Percentiles rank a stretch among this genome's conserved stretches.
Evolutionary conservation across 1,139 yeast species (phyloP).

Genomic region (Yamadazyma dendronema): DNA sequence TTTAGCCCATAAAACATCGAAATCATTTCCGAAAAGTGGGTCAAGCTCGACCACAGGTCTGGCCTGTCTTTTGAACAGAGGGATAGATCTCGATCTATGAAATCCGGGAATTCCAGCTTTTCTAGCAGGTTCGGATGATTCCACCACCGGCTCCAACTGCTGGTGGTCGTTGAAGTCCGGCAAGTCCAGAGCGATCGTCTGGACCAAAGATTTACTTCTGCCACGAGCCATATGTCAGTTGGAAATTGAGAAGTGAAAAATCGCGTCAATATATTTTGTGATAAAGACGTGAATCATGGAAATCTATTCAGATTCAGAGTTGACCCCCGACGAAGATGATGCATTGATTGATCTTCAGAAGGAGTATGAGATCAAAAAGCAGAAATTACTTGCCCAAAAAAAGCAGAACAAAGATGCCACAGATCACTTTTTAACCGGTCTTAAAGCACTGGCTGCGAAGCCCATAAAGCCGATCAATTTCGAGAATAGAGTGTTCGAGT

Average conservation of each 20-base stretch:
- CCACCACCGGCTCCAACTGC: not conserved
- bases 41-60: conserved; percentile 11
- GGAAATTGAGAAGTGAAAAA: not conserved
- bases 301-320: conserved; percentile 20
- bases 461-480: conserved; percentile 17
- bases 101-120: conserved; percentile 1
- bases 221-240: conserved; percentile 27
- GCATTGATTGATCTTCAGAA: conserved; percentile 27
- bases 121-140: not conserved
- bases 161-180: conserved; percentile 24
- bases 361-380: conserved; percentile 25
- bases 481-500: conserved; percentile 22
- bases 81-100: conserved; percentile 21
- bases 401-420: conserved; percentile 8
- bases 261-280: conserved; percentile 9
- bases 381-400: conserved; percentile 18
- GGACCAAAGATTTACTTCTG: conserved; percentile 54
- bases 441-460: conserved; percentile 10
- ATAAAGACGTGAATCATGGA: not conserved
- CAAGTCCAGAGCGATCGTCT: conserved; percentile 39
- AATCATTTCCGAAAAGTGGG: conserved; percentile 42
- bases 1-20: conserved; percentile 28
- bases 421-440: conserved; percentile 15
- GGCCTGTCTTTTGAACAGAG: conserved; percentile 5
- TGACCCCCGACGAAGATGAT: conserved; percentile 30